Conservation (phyloP, 371 early-diverging fungal species). For the Nosema muscidifuracis region DNA sequence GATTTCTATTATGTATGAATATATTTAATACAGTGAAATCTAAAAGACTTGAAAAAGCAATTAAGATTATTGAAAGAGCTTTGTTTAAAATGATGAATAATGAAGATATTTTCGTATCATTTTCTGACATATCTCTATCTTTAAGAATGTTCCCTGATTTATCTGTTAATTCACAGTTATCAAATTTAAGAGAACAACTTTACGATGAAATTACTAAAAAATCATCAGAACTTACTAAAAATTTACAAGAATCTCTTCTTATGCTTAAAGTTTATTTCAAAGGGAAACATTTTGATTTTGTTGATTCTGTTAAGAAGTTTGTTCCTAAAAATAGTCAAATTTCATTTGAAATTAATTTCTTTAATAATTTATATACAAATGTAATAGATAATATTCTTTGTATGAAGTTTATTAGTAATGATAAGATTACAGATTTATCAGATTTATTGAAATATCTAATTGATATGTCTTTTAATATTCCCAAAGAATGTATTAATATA, state of each 20-base stretch:
- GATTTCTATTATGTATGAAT: constrained; percentile 19
- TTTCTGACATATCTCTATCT: constrained; percentile 16
- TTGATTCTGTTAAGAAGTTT: constrained; percentile 12
- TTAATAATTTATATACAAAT: constrained; percentile 12
- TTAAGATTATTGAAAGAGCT: constrained; percentile 5
- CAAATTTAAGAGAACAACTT: neutral
- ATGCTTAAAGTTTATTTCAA: constrained; percentile 26
- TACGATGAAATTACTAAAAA: constrained; percentile 7
- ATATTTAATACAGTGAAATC: constrained; percentile 4
- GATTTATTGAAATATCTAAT: constrained; percentile 14
- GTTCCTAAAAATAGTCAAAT: constrained; percentile 9
- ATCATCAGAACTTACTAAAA: constrained; percentile 9
- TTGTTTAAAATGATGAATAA: constrained; percentile 12
- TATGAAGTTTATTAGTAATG: neutral
- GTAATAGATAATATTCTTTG: constrained; percentile 13
- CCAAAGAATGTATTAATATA: constrained; percentile 1
- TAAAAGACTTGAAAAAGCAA: constrained; percentile 19
- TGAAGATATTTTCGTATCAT: neutral
- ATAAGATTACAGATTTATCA: neutral
- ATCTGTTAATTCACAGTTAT: neutral
- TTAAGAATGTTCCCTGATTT: neutral
- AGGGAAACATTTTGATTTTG: constrained; percentile 31
- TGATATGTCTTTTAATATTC: constrained; percentile 29
- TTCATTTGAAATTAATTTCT: constrained; percentile 36
- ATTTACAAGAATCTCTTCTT: constrained; percentile 13